Base-by-base conservation (phyloP, 2,329 filamentous ascomycete genomes). In the Phaeosphaeriaceae sp. region DNA sequence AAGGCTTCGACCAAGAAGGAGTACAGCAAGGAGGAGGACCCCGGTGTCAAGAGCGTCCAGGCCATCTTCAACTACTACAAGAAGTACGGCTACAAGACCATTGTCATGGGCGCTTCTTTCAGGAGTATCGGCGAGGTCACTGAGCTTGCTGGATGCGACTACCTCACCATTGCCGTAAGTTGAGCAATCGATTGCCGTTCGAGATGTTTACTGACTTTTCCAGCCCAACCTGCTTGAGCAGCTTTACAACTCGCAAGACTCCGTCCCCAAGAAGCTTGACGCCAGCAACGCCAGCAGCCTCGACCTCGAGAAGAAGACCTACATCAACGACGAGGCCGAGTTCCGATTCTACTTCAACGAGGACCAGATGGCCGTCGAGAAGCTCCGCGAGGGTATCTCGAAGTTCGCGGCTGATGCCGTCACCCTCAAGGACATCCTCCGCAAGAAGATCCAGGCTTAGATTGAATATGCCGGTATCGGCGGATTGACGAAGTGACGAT, bases 271-370 rank as follows among this genome's bases (percentile, higher is more conserved):
- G 90, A 99, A 98, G 89, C 91, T 99, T 63, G 87, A 94, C 73
- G 84, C 92, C 51, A 77, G 86, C 48, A 76, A 78, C 57, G 93
- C 93, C 61, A 61, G 80, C 68, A 79, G 82, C 56, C 86, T 95
- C 67, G 81, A 95, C 81, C 87, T 99, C 69, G 83, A 90, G 84
- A 96, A 93, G 91, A 91, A 91, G 86, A 84, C 84, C 57, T 99
- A 97, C 88, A 90, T 99, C 82, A 88, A 90, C 78, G 85, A 95
- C 82, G 95, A 99, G 88, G 75, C 93, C 53, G 76, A 82, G 50
- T 99, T 98, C 93, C 93, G 95, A 80, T 99, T 97, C 86, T 91
- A 93, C 83, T 97, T 99, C 89, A 99, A 99, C 87, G 95, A 99
- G 87, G 93, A 99, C 77, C 91, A 94, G 81, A 99, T 99, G 95